Conservation (phyloP, 2,329 filamentous ascomycete genomes). For the Grosmannia serpens region DNA sequence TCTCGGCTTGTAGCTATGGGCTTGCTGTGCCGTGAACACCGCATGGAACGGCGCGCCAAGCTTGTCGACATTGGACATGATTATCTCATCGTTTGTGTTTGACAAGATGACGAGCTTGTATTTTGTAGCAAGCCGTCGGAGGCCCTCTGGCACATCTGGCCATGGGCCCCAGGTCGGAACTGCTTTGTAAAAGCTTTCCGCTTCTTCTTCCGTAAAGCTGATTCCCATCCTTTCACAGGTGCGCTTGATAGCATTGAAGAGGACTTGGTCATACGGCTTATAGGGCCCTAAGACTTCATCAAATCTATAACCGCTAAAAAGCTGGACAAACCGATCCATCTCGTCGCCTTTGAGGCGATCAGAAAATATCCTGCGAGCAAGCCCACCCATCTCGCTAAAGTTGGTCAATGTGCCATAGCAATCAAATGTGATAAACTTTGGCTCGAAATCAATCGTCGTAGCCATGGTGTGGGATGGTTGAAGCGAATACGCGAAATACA, state of each 20-base stretch:
- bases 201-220: not conserved
- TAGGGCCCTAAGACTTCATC: constrained; percentile 1
- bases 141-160: not conserved
- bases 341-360: not conserved
- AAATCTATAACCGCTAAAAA: not conserved
- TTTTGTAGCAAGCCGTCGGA: not conserved
- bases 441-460: not conserved
- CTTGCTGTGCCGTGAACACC: not conserved
- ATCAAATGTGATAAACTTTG: constrained; percentile 1
- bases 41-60: not conserved
- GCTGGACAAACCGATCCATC: not conserved
- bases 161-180: not conserved
- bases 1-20: constrained; percentile 1
- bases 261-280: not conserved
- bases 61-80: not conserved
- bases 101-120: constrained; percentile 1
- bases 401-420: constrained; percentile 2
- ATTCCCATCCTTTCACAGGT: not conserved
- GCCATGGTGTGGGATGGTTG: not conserved
- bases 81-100: not conserved
- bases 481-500: too few relatives aligned
- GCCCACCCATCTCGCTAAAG: not conserved
- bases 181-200: not conserved
- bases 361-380: not conserved
- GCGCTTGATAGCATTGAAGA: not conserved